Evolutionary conservation across 106 monocot species (phyloP), one percentile per base, ranked within the genome.

Genomic region (Apostasia shenzhenica): DNA sequence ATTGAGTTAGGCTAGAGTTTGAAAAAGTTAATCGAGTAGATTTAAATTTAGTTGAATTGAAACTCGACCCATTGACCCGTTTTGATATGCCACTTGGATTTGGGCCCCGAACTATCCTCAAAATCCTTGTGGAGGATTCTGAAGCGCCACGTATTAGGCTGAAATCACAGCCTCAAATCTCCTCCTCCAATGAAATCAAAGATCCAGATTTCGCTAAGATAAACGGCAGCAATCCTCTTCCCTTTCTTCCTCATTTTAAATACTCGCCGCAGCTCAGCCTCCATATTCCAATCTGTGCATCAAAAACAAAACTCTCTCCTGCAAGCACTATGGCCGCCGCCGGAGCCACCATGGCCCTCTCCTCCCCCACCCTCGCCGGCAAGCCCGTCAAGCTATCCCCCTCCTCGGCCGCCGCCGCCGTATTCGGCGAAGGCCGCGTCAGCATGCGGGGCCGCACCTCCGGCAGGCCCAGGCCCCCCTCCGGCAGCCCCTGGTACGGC

Each of bases 261-360:
- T 26, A 26, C 26, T 26, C 26, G 26, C 26, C 26, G 26, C 26
- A 26, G 26, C 26, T 26, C 26, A 26, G 26, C 26, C 26, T 26
- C 26, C 26, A 26, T 26, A 26, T 26, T 26, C 26, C 26, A 26
- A 26, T 26, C 26, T 26, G 26, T 26, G 26, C 26, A 26, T 26
- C 26, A 26, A 26, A 26, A 26, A 26, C 0, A 26, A 26, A 26
- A 26, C 26, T 26, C 26, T 26, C 26, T 26, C 26, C 26, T 26
- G 26, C 26, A 26, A 26, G 26, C 26, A 26, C 26, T 26, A 26
- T 26, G 26, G 26, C 26, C 26, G 14, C 65, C 41, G 45, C 45
- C 6, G 69, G 56, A 6, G 3, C 69, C 14, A 69, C 69, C 12
- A 56, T 69, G 69, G 69, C 69, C 1, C 69, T 69, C 55, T 69